These are phyloP conservation scores for Botrytis cinerea DNA, from an alignment of 2,329 filamentous ascomycete genomes.

Conservation along the genomic window DNA sequence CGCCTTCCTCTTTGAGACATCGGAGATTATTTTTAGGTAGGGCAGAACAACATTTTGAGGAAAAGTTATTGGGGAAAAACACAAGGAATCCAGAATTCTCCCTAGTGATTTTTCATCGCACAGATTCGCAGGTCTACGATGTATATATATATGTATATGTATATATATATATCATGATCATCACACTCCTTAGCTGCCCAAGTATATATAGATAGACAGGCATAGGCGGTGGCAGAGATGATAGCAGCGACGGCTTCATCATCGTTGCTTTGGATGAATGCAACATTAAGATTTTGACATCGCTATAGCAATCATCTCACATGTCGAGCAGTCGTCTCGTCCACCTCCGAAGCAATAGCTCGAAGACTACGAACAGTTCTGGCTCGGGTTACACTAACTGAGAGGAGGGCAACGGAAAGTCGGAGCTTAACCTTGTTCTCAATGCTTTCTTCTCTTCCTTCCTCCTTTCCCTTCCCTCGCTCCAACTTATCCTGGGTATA, in stretches of 20 bases:
- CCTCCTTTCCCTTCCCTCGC: not conserved
- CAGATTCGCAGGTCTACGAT: not conserved
- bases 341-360: not conserved
- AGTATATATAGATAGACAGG: too few species aligned
- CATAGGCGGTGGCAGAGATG: not conserved
- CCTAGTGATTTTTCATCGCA: not conserved
- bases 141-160: too few species aligned
- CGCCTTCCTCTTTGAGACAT: not conserved
- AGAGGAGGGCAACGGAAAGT: not conserved
- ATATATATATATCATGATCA: too few species aligned
- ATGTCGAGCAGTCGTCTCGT: not conserved
- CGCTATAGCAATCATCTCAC: not conserved
- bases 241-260: not conserved
- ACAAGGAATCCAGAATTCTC: not conserved
- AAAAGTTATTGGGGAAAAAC: not conserved
- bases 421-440: not conserved
- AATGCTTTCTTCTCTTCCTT: not conserved
- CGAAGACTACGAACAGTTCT: not conserved
- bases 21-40: not conserved
- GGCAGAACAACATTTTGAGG: not conserved
- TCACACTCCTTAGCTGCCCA: not conserved
- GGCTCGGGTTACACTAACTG: slow-evolving; percentile 4
- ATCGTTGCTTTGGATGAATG: not conserved
- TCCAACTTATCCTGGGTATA: not conserved
- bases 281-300: not conserved